Evolutionary conservation across 345 rosid genomes (phyloP).

Genomic region (Sisymbrium irio): DNA sequence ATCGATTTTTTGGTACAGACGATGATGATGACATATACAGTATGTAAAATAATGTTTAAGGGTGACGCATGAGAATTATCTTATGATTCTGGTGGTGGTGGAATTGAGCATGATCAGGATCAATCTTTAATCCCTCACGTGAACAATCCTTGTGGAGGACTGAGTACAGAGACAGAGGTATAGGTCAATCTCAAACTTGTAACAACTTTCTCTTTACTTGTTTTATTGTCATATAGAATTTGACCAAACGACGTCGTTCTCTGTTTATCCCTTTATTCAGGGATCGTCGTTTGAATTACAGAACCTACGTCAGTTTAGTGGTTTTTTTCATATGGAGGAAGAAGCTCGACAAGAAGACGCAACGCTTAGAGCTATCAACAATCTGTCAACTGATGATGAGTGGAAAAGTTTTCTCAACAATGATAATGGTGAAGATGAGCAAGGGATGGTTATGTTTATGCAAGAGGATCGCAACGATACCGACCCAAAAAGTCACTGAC

Average conservation of each 20-base stretch:
- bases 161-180: constrained; percentile 2
- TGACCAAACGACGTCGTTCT: background rate
- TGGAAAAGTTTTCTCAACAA: background rate
- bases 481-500: constrained; percentile 10
- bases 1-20: too few species aligned
- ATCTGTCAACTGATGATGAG: background rate
- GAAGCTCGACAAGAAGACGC: background rate
- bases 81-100: background rate
- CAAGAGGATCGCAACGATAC: constrained; percentile 11
- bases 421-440: background rate
- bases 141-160: background rate
- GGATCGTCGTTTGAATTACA: background rate
- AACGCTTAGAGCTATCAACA: background rate
- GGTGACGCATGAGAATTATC: background rate
- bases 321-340: background rate
- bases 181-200: background rate
- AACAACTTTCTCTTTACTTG: background rate
- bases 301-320: background rate
- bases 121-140: background rate
- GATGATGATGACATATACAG: too few species aligned
- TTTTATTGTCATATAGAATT: background rate
- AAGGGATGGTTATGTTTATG: background rate
- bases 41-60: constrained; percentile 40
- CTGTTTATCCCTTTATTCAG: background rate
- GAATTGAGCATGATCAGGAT: background rate